Percentiles rank a stretch among this genome's conserved stretches.
Evolutionary conservation across 345 rosid genomes (phyloP).

Genomic region (Eucalyptus polyanthemos): DNA sequence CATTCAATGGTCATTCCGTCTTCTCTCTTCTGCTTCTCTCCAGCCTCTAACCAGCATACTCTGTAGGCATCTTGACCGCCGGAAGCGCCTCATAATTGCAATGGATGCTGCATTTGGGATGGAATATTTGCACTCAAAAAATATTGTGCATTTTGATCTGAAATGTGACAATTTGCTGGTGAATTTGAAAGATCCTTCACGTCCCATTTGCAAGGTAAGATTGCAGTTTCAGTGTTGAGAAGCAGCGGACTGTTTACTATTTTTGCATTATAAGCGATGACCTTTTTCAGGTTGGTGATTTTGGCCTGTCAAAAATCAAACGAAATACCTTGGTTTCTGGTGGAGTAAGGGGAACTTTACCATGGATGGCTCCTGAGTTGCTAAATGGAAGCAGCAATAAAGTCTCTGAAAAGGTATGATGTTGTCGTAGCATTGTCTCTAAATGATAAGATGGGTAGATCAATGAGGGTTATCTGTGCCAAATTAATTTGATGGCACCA

Average conservation of each 20-base stretch:
- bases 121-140: conserved; percentile 83
- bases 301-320: conserved; percentile 82
- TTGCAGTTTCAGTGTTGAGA: neutral
- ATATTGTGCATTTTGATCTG: conserved; percentile 88
- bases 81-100: conserved; percentile 59
- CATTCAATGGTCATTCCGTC: neutral
- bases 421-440: neutral
- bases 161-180: conserved; percentile 87
- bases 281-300: conserved; percentile 71
- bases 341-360: conserved; percentile 93
- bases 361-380: conserved; percentile 96
- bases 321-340: conserved; percentile 82
- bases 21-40: neutral
- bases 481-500: neutral
- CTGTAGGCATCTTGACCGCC: conserved; percentile 57
- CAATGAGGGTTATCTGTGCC: neutral
- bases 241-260: neutral
- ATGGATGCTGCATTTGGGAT: conserved; percentile 94
- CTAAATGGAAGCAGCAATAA: conserved; percentile 65
- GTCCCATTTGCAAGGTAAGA: conserved; percentile 83
- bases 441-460: neutral
- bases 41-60: neutral
- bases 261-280: neutral
- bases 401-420: conserved; percentile 70
- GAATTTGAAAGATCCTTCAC: conserved; percentile 69